Conservation (phyloP, 352 stramenopile genomes). For the Phytophthora brassicae region DNA sequence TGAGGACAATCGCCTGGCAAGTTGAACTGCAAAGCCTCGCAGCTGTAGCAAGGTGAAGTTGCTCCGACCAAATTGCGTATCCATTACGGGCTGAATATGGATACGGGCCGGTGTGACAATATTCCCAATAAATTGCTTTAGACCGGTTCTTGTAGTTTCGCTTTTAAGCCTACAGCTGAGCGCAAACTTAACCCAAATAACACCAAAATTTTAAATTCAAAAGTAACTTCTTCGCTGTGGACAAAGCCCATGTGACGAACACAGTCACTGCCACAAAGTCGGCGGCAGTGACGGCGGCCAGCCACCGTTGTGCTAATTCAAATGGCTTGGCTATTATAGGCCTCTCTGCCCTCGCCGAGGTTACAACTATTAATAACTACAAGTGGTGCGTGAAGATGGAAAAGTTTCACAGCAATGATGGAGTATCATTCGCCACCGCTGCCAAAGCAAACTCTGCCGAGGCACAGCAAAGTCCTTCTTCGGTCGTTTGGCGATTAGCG, state of each 20-base stretch:
- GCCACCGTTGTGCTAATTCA: conserved; percentile 21
- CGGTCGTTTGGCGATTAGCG: background rate
- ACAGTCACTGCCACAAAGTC: background rate
- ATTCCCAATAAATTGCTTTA: conserved; percentile 11
- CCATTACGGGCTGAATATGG: no score
- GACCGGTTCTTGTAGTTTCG: conserved; percentile 4
- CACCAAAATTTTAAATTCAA: no score
- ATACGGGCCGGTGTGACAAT: conserved; percentile 18
- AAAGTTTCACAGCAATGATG: no score
- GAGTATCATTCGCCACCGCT: background rate
- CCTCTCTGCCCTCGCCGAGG: conserved; percentile 1
- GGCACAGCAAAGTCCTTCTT: no score
- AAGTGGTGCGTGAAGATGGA: conserved; percentile 2
- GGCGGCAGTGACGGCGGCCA: conserved; percentile 15
- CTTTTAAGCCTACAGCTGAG: no score
- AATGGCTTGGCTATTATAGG: conserved; percentile 18
- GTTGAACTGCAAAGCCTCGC: conserved; percentile 27
- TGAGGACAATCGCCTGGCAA: background rate
- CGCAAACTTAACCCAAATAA: no score
- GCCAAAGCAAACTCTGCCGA: background rate
- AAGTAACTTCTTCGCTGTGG: no score
- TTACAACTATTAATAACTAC: conserved; percentile 22
- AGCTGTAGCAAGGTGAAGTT: conserved; percentile 18
- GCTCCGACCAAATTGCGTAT: background rate
- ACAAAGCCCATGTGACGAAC: conserved; percentile 1